Conservation (phyloP, 2,329 filamentous ascomycete genomes). For the Neofusicoccum cordaticola region DNA sequence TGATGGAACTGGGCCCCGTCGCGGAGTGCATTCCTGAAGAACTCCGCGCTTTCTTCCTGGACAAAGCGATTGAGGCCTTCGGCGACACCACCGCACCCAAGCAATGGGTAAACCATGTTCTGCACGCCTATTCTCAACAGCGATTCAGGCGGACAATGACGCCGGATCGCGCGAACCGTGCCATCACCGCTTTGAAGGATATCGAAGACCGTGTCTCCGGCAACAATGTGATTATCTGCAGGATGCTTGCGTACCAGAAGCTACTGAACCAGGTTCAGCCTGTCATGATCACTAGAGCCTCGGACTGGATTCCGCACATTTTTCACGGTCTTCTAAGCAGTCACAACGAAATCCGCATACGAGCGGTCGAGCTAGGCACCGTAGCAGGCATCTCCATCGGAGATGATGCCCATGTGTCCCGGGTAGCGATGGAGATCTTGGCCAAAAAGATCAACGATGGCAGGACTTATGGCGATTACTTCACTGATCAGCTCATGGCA, state of each 20-base stretch:
- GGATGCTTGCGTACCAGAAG: constrained; percentile 75
- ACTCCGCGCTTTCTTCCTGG: constrained; percentile 75
- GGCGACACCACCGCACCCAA: constrained; percentile 70
- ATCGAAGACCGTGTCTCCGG: constrained; percentile 73
- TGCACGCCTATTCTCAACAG: constrained; percentile 75
- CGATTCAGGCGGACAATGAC: constrained; percentile 79
- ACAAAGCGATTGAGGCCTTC: constrained; percentile 73
- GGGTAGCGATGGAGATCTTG: constrained; percentile 63
- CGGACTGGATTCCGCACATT: constrained; percentile 78
- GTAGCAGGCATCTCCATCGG: constrained; percentile 69
- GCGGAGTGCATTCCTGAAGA: constrained; percentile 70
- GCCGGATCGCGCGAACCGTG: constrained; percentile 63
- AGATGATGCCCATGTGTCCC: constrained; percentile 64
- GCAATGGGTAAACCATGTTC: constrained; percentile 69
- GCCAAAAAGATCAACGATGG: constrained; percentile 52
- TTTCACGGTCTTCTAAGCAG: constrained; percentile 78
- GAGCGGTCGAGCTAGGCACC: constrained; percentile 71
- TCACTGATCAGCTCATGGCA: constrained; percentile 62
- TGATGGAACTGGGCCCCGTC: constrained; percentile 72
- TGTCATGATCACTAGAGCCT: constrained; percentile 66
- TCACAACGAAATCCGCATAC: constrained; percentile 70
- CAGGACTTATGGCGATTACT: constrained; percentile 65
- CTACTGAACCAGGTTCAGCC: constrained; percentile 69
- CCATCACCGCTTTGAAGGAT: constrained; percentile 68
- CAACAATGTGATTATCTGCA: constrained; percentile 75